Percentiles rank a stretch among this genome's conserved stretches.
phyloP scores from a whole-genome alignment of 2,329 filamentous ascomycete species.

The Colletotrichum scovillei region DNA sequence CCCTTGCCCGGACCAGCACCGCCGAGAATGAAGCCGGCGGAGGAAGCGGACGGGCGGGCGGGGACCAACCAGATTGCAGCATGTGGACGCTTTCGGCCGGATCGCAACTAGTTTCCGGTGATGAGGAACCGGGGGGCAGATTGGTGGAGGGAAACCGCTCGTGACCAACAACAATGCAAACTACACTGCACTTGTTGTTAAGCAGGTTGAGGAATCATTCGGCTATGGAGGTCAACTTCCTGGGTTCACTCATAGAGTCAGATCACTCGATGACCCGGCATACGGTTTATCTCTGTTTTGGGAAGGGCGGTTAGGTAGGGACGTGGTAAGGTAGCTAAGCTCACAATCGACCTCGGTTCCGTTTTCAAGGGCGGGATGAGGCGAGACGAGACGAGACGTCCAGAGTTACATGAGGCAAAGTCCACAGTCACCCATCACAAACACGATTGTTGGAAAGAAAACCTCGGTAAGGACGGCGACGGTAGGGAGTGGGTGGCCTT shows the following conservation, averaged over 20 bases:
- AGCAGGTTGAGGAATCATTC: too few relatives aligned
- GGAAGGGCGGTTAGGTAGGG: background rate
- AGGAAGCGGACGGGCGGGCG: background rate
- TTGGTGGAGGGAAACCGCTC: background rate
- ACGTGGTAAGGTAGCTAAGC: background rate
- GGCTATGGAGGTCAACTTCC: too few relatives aligned
- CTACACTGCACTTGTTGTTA: background rate
- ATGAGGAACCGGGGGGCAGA: background rate
- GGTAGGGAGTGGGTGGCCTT: background rate
- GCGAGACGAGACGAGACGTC: background rate
- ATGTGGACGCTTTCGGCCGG: constrained; percentile 21
- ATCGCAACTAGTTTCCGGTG: constrained; percentile 1
- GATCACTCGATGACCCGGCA: too few relatives aligned
- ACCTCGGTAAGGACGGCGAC: background rate
- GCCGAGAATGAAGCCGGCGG: constrained; percentile 12
- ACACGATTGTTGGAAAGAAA: background rate
- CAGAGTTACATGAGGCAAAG: background rate
- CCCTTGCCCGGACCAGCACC: constrained; percentile 1
- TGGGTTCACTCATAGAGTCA: too few relatives aligned
- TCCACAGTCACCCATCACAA: background rate
- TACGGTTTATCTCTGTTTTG: too few relatives aligned
- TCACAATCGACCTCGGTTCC: background rate
- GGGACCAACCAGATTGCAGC: constrained; percentile 6
- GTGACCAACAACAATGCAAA: background rate
- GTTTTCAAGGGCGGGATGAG: background rate